Evolutionary conservation across 345 rosid genomes (phyloP).

Genomic region (Eucalyptus curtisii): DNA sequence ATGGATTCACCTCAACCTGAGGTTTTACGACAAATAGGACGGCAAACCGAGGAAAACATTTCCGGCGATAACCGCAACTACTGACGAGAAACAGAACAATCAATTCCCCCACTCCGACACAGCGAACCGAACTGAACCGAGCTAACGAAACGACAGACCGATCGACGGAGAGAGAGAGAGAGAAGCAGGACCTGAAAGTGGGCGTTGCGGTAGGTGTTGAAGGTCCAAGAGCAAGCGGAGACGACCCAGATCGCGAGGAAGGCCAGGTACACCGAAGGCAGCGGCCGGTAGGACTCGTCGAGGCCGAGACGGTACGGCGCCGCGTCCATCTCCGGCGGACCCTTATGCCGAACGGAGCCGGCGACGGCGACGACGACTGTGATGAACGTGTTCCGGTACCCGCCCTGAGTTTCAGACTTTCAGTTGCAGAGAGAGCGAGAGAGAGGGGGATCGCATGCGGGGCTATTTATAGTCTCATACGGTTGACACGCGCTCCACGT

Average conservation of each 20-base stretch:
- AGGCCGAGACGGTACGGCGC: constrained; percentile 4
- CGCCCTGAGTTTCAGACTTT: background rate
- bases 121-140: background rate
- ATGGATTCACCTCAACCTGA: background rate
- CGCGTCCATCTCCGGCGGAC: constrained; percentile 11
- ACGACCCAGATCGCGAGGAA: constrained; percentile 63
- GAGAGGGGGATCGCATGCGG: background rate
- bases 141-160: background rate
- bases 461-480: background rate
- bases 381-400: background rate
- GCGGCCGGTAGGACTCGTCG: constrained; percentile 66
- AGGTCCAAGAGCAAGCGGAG: constrained; percentile 81
- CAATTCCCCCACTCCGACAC: background rate
- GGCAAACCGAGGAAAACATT: background rate
- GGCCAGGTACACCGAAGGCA: constrained; percentile 61
- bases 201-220: constrained; percentile 71
- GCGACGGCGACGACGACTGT: background rate
- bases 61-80: background rate
- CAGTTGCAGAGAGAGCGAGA: background rate
- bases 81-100: background rate
- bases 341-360: background rate
- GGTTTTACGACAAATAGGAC: background rate
- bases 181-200: constrained; percentile 45
- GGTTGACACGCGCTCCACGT: background rate
- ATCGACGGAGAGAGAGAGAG: background rate